phyloP scores from a whole-genome alignment of 805 yeast genomes.

The Ogataea degrootiae region DNA sequence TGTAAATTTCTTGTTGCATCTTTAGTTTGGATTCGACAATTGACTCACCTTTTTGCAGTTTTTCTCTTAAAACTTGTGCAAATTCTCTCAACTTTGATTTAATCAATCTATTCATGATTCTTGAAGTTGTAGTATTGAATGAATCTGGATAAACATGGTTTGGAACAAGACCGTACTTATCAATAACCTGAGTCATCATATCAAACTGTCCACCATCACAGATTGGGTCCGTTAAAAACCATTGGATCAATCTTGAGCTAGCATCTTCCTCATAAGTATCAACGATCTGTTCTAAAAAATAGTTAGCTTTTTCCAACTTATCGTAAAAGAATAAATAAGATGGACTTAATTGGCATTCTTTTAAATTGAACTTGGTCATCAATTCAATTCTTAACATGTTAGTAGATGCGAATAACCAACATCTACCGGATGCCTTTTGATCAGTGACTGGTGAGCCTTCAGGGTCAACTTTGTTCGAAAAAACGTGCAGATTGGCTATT shows the following conservation, averaged over 20 bases:
- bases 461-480: conserved; percentile 38
- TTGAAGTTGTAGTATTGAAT: conserved; percentile 45
- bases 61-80: conserved; percentile 62
- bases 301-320: conserved; percentile 80
- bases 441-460: conserved; percentile 66
- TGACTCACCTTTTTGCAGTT: conserved; percentile 35
- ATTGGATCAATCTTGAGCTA: conserved; percentile 67
- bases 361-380: conserved; percentile 57
- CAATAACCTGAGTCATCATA: conserved; percentile 71
- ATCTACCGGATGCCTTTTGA: conserved; percentile 74
- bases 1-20: conserved; percentile 59
- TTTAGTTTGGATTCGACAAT: conserved; percentile 29
- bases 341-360: conserved; percentile 71
- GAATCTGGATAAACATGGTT: conserved; percentile 68
- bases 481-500: conserved; percentile 32
- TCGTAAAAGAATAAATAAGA: conserved; percentile 79
- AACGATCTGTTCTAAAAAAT: conserved; percentile 69
- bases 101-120: conserved; percentile 53
- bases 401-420: conserved; percentile 86
- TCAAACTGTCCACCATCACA: conserved; percentile 87
- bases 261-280: conserved; percentile 63
- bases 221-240: conserved; percentile 60
- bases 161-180: conserved; percentile 81
- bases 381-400: conserved; percentile 65
- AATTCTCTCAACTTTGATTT: conserved; percentile 72